Conservation (phyloP, 306 rosid species). For the Fragaria vesca region DNA sequence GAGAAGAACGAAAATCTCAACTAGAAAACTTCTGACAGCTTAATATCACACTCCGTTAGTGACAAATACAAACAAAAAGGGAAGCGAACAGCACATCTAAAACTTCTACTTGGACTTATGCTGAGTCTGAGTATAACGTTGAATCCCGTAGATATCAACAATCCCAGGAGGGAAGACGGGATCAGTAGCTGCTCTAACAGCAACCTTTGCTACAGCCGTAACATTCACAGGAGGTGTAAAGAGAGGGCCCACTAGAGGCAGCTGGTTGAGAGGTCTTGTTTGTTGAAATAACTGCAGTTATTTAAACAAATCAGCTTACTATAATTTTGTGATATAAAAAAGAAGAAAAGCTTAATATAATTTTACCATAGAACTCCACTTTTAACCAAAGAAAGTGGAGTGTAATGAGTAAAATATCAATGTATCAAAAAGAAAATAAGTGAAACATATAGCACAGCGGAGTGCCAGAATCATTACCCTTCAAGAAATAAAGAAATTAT, state of each 20-base stretch:
- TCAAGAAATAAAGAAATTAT: not conserved
- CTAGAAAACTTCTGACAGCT: not conserved
- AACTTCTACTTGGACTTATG: conserved; percentile 43
- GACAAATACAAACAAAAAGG: conserved; percentile 7
- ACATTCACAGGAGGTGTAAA: conserved; percentile 87
- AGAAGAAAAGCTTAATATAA: not conserved
- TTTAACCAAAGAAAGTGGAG: not conserved
- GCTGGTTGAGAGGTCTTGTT: conserved; percentile 60
- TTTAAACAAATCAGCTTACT: conserved; percentile 21
- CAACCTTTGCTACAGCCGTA: conserved; percentile 70
- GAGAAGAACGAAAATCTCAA: not conserved
- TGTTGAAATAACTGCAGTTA: conserved; percentile 63
- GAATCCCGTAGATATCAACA: conserved; percentile 72
- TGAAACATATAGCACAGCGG: not conserved
- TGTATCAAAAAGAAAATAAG: too few relatives aligned
- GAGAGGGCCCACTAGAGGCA: conserved; percentile 86
- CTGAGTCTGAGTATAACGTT: conserved; percentile 55
- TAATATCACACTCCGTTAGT: not conserved
- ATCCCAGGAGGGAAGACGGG: conserved; percentile 94
- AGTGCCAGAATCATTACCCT: not conserved
- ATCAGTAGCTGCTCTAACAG: conserved; percentile 93
- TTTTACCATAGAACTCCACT: not conserved
- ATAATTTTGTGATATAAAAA: not conserved
- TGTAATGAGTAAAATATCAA: too few relatives aligned
- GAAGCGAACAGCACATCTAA: not conserved